Conservation (phyloP, 139 green algal species). For the Haematococcus sp. region DNA sequence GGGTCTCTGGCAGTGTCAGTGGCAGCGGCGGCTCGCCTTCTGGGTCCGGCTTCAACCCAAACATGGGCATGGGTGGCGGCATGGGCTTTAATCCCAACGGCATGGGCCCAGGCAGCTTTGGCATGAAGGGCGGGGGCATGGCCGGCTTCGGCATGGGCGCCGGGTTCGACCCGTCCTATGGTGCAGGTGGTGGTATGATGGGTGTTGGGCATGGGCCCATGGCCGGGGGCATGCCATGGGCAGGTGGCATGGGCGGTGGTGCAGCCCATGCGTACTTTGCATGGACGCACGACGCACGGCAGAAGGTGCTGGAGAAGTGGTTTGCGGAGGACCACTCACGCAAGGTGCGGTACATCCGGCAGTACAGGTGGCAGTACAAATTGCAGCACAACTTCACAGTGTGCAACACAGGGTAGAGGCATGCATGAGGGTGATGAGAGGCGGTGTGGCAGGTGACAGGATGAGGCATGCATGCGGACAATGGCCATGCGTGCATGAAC, state of each 20-base stretch:
- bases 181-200: background rate
- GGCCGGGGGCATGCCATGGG: background rate
- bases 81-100: background rate
- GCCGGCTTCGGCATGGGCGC: background rate
- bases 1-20: background rate
- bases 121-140: background rate
- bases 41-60: background rate
- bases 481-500: too few relatives aligned
- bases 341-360: background rate
- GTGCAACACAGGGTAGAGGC: too few relatives aligned
- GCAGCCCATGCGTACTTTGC: constrained; percentile 8
- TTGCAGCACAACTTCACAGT: too few relatives aligned
- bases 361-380: too few relatives aligned
- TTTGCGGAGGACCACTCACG: constrained; percentile 9
- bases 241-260: background rate
- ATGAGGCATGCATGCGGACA: too few relatives aligned
- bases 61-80: background rate
- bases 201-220: background rate
- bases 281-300: constrained; percentile 9
- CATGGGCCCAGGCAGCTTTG: constrained; percentile 1
- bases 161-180: too few relatives aligned
- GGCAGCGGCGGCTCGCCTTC: background rate
- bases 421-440: too few relatives aligned
- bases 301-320: constrained; percentile 20
- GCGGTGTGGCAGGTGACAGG: background rate